A percentile compares a stretch with the other conserved stretches of the same genome.
Evolutionary conservation across 495 filamentous ascomycete genomes (phyloP).

Genomic region (Aspergillus bertholletiae): DNA sequence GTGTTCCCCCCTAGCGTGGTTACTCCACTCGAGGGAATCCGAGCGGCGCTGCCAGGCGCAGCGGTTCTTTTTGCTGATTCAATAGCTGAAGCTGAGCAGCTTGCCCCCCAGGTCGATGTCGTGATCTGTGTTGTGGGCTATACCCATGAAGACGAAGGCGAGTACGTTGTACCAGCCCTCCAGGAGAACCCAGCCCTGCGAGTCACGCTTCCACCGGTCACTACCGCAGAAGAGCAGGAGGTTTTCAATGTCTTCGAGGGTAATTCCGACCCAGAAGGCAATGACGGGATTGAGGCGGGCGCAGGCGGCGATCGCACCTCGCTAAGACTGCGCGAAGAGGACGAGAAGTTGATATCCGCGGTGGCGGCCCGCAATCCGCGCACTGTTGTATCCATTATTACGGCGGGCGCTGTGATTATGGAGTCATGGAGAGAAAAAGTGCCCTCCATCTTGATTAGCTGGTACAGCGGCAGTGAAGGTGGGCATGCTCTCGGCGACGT

Average conservation of each 20-base stretch:
- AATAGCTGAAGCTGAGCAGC: not conserved
- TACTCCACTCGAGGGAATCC: slow-evolving; percentile 11
- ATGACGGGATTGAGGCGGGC: slow-evolving; percentile 4
- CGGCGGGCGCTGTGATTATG: slow-evolving; percentile 15
- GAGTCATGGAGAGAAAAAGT: slow-evolving; percentile 14
- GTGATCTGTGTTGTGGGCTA: slow-evolving; percentile 19
- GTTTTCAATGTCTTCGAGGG: not conserved
- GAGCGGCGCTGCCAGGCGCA: slow-evolving; percentile 3
- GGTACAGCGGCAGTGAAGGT: slow-evolving; percentile 17
- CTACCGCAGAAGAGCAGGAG: not conserved
- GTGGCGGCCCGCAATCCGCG: slow-evolving; percentile 45
- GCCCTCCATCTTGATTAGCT: slow-evolving; percentile 15
- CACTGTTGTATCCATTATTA: slow-evolving; percentile 13
- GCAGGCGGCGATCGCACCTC: slow-evolving; percentile 17
- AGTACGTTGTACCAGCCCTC: slow-evolving; percentile 13
- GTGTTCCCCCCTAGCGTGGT: slow-evolving; percentile 12
- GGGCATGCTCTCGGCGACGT: slow-evolving; percentile 12
- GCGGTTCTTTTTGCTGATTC: slow-evolving; percentile 2
- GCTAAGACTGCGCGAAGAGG: slow-evolving; percentile 10
- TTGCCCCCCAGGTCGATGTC: slow-evolving; percentile 8
- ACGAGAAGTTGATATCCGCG: slow-evolving; percentile 49
- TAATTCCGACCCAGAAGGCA: not conserved
- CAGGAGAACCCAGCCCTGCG: not conserved
- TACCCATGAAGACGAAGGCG: slow-evolving; percentile 17
- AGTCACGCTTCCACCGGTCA: not conserved